A percentile compares a stretch with the other conserved stretches of the same genome.
Conservation (phyloP, 2,329 filamentous ascomycete genomes). For the Hypoxylon sp. region DNA sequence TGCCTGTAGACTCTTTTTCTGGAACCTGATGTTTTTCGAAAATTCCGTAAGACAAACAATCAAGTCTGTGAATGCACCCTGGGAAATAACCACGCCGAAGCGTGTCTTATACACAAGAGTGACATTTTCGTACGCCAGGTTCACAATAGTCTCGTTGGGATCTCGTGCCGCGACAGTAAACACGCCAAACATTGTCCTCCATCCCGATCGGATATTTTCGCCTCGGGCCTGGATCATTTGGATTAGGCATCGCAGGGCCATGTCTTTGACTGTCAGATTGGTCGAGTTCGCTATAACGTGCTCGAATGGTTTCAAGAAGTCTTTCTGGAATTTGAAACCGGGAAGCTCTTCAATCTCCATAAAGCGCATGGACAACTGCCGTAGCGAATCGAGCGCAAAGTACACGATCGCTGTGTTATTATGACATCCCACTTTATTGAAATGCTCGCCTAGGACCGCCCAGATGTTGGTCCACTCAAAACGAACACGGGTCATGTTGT, state of each 20-base stretch:
- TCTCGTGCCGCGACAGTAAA: conserved; percentile 96
- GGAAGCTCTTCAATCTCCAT: conserved; percentile 98
- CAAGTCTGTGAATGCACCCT: conserved; percentile 95
- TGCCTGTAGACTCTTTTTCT: conserved; percentile 96
- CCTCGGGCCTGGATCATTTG: conserved; percentile 99
- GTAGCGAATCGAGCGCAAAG: conserved; percentile 93
- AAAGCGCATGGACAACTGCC: conserved; percentile 97
- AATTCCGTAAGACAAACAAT: conserved; percentile 98
- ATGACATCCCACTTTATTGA: conserved; percentile 97
- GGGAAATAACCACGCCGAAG: conserved; percentile 94
- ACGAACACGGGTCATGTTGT: conserved; percentile 98
- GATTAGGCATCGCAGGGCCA: conserved; percentile 94
- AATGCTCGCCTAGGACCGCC: conserved; percentile 97
- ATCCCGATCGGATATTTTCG: conserved; percentile 96
- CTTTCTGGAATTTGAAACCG: conserved; percentile 99
- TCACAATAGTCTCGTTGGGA: conserved; percentile 94
- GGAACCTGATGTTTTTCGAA: conserved; percentile 97
- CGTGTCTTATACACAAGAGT: conserved; percentile 94
- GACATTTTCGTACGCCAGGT: conserved; percentile 96
- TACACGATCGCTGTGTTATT: conserved; percentile 97
- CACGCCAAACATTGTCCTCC: conserved; percentile 99
- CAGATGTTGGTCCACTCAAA: conserved; percentile 99
- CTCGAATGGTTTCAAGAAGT: conserved; percentile 98
- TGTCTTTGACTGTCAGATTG: conserved; percentile 94
- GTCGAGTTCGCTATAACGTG: conserved; percentile 95